A percentile compares a stretch with the other conserved stretches of the same genome.
These are phyloP conservation scores for Hyaloscypha variabilis DNA, from an alignment of 495 filamentous ascomycete genomes.

Conservation along the genomic window DNA sequence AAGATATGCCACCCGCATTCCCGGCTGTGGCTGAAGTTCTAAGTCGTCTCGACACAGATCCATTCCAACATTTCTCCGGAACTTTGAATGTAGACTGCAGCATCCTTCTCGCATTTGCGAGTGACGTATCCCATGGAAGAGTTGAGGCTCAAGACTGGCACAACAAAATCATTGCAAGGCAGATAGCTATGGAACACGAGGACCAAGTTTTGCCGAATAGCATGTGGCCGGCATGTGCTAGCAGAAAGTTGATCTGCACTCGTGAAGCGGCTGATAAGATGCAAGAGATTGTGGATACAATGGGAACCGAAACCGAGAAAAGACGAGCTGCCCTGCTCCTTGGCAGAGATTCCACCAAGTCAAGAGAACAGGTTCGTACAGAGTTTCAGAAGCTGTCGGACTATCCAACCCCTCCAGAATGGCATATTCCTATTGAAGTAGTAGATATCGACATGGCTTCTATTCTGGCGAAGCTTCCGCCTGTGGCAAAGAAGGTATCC, in stretches of 20 bases:
- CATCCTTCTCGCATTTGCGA: slow-evolving; percentile 68
- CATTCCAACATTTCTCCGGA: slow-evolving; percentile 55
- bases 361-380: slow-evolving; percentile 11
- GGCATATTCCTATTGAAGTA: slow-evolving; percentile 35
- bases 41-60: slow-evolving; percentile 52
- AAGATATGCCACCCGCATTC: slow-evolving; percentile 24
- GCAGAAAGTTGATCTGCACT: slow-evolving; percentile 61
- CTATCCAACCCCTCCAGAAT: slow-evolving; percentile 30
- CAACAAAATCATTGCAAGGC: slow-evolving; percentile 59
- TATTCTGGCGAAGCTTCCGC: slow-evolving; percentile 19
- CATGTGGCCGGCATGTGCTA: slow-evolving; percentile 64
- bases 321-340: slow-evolving; percentile 53
- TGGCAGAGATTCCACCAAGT: not conserved
- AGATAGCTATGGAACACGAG: slow-evolving; percentile 65
- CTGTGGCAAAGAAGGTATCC: slow-evolving; percentile 34
- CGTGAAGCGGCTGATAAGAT: slow-evolving; percentile 63
- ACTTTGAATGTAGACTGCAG: slow-evolving; percentile 76
- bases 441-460: slow-evolving; percentile 27
- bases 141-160: slow-evolving; percentile 47
- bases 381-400: slow-evolving; percentile 34
- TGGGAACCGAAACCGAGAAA: slow-evolving; percentile 67
- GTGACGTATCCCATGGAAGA: slow-evolving; percentile 67
- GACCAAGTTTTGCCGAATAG: slow-evolving; percentile 61
- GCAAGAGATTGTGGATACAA: slow-evolving; percentile 66
- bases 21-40: slow-evolving; percentile 39